Percentiles rank a stretch among this genome's conserved stretches.
phyloP scores from a whole-genome alignment of 176 grass and related monocot species.

The Eremochloa ophiuroides region DNA sequence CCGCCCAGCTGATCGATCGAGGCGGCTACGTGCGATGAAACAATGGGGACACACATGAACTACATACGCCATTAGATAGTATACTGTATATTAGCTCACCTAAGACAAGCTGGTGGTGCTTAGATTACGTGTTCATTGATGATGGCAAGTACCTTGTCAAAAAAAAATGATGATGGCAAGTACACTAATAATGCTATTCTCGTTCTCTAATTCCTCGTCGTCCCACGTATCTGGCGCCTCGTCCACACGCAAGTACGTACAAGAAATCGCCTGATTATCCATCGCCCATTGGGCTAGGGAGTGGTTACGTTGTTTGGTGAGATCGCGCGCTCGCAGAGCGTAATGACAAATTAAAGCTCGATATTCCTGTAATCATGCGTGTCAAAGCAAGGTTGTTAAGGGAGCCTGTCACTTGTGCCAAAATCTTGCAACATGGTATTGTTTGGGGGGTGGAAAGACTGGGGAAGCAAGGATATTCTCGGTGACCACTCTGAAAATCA shows the following conservation, averaged over 20 bases:
- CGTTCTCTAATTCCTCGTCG: not conserved
- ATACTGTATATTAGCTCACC: constrained; percentile 33
- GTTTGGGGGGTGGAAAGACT: not conserved
- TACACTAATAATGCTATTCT: not conserved
- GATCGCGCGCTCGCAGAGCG: not conserved
- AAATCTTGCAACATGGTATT: no score
- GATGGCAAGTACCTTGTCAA: no score
- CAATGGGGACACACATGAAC: not conserved
- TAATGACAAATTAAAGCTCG: not conserved
- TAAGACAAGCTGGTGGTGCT: not conserved
- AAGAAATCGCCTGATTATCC: not conserved
- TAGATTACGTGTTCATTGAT: not conserved
- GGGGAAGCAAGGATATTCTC: constrained; percentile 2
- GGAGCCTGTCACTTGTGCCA: no score
- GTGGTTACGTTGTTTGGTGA: constrained; percentile 27
- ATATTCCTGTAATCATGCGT: not conserved
- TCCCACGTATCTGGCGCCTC: not conserved
- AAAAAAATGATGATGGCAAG: not conserved
- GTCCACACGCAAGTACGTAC: not conserved
- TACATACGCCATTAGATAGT: not conserved
- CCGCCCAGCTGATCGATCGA: no score
- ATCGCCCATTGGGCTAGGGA: not conserved
- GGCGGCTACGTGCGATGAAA: constrained; percentile 27
- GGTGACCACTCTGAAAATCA: not conserved
- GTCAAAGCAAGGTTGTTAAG: constrained; percentile 8